phyloP scores from a whole-genome alignment of 2,329 filamentous ascomycete species.

The Claviceps arundinis region DNA sequence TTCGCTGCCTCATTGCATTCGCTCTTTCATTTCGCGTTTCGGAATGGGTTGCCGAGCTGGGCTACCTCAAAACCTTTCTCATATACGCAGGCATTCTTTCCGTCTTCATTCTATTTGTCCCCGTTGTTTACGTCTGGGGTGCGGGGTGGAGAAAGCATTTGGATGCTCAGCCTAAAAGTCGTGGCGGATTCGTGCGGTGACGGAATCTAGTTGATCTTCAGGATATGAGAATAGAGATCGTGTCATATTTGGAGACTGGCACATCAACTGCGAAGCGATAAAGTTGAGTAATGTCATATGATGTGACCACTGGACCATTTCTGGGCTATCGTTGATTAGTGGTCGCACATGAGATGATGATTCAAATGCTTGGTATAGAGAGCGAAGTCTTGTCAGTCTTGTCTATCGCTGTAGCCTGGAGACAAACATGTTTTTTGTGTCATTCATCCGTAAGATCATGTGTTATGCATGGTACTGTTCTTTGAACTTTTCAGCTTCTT shows the following conservation, averaged over 20 bases:
- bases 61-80: conserved; percentile 1
- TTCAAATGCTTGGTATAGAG: too few species aligned
- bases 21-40: conserved; percentile 3
- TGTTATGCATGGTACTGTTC: too few species aligned
- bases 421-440: too few species aligned
- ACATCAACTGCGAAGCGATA: too few species aligned
- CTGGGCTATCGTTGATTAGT: too few species aligned
- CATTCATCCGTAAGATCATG: too few species aligned
- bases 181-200: neutral
- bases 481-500: too few species aligned
- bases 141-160: neutral
- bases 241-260: neutral
- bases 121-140: neutral
- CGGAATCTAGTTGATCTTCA: neutral
- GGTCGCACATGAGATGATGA: too few species aligned
- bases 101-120: neutral
- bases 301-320: too few species aligned
- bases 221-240: neutral
- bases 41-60: conserved; percentile 2
- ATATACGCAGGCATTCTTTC: neutral
- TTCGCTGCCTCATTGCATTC: conserved; percentile 1
- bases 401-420: too few species aligned
- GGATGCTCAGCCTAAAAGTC: conserved; percentile 11
- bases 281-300: too few species aligned
- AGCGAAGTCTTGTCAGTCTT: too few species aligned